Percentiles rank a stretch among this genome's conserved stretches.
These are phyloP conservation scores for Komagataella phaffii DNA, from an alignment of 805 yeast genomes.

Conservation along the genomic window DNA sequence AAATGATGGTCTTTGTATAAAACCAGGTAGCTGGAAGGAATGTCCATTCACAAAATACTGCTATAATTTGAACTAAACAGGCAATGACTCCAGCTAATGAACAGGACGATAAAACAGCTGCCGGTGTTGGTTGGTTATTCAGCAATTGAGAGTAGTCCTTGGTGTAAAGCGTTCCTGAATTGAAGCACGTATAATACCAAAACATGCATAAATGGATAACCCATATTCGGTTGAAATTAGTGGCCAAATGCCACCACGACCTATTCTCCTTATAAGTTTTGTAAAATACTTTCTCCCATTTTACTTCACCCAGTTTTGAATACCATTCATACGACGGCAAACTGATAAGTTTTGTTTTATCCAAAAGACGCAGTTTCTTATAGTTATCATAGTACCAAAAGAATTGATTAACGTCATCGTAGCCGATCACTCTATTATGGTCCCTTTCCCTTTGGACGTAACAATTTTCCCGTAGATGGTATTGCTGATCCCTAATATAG, in stretches of 20 bases:
- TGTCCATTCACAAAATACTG: conserved; percentile 25
- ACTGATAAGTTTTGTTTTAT: conserved; percentile 18
- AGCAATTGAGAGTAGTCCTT: conserved; percentile 22
- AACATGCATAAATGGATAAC: conserved; percentile 33
- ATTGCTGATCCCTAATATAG: conserved; percentile 58
- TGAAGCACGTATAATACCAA: conserved; percentile 39
- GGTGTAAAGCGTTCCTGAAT: conserved; percentile 36
- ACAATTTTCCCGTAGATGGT: conserved; percentile 35
- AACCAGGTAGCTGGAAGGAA: conserved; percentile 36
- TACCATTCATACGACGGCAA: conserved; percentile 19
- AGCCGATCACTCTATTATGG: conserved; percentile 45
- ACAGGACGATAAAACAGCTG: conserved; percentile 27
- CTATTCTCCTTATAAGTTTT: conserved; percentile 35
- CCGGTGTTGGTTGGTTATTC: conserved; percentile 31
- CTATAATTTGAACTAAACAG: conserved; percentile 24
- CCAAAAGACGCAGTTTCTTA: conserved; percentile 17
- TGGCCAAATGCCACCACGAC: conserved; percentile 34
- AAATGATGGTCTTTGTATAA: conserved; percentile 25
- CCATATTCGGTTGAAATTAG: conserved; percentile 41
- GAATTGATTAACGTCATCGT: conserved; percentile 40
- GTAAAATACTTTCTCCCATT: conserved; percentile 27
- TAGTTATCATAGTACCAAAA: conserved; percentile 33
- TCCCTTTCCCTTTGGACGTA: conserved; percentile 56
- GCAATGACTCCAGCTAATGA: conserved; percentile 33
- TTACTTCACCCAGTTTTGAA: conserved; percentile 15